Base-by-base conservation (phyloP, 352 stramenopile species). In the Elongisporangium undulatum region DNA sequence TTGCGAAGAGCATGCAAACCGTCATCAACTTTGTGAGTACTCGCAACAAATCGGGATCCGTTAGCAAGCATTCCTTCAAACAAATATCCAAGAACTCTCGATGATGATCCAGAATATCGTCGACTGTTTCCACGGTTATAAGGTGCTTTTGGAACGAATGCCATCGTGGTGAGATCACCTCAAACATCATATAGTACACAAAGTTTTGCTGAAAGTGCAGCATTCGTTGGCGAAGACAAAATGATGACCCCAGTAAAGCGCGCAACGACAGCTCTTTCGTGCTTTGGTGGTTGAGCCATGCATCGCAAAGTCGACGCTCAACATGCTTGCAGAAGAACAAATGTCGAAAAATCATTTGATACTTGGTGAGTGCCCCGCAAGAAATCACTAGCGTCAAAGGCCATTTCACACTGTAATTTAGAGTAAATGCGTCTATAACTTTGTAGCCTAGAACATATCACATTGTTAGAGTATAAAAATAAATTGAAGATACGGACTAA, bases 291-390 rank as follows among this genome's bases (percentile, higher is more conserved):
- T 98, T 96, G 22, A 94, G 71, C 98, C 97, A 99, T 10, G 95
- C 87, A 55, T 92, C 83, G 58, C 98, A 96, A 4, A 99, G 85
- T 29, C 92, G 81, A 12, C 96, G 89, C 75, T 99, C 97, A 4
- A 99, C 97, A 72, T 99, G 95, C 74, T 99, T 99, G 65, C 92
- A 97, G 69, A 99, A 99, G 75, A 99, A 99, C 3, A 99, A 76
- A 57, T 99, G 96, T 0, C 97, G 92, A 66, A 99, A 99, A 17
- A 99, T 86, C 70, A 99, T 94, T 72, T 99, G 97, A 69, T 99
- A 99, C 74, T 98, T 99, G 17, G 86, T 94, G 51, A 99, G 68
- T 8, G 87, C 86, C 1, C 90, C 85, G 34, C 88, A 87, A 0
- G 95, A 99, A 12, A 99, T 85, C 4, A 99, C 86, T n/a, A 99